These are phyloP conservation scores for Prototheca stagnorum DNA, from an alignment of 163 green algal genomes.

Conservation along the genomic window DNA sequence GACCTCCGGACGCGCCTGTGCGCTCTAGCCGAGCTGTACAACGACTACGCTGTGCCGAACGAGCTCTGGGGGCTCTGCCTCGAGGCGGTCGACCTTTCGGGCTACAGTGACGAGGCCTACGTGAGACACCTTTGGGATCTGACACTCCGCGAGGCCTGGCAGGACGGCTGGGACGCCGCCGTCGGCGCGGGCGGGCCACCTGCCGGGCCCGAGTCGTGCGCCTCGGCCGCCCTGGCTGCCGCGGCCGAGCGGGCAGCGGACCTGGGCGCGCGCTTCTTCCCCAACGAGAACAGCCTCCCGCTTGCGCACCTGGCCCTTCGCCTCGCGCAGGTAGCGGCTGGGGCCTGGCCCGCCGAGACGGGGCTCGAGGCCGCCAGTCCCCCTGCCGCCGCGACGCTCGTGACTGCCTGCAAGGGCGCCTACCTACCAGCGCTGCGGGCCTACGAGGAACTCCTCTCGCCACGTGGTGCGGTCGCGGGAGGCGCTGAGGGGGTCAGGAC, in stretches of 20 bases:
- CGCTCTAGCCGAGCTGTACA: constrained; percentile 56
- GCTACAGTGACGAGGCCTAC: constrained; percentile 31
- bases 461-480: background rate
- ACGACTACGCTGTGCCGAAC: constrained; percentile 51
- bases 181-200: too few species aligned
- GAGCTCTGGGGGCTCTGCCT: constrained; percentile 57
- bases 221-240: too few species aligned
- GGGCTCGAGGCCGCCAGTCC: constrained; percentile 2
- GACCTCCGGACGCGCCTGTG: constrained; percentile 17
- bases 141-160: constrained; percentile 26
- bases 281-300: constrained; percentile 47
- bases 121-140: constrained; percentile 70
- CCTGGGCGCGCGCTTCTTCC: too few species aligned
- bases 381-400: constrained; percentile 5
- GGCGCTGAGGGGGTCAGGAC: too few species aligned
- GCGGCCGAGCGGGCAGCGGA: too few species aligned
- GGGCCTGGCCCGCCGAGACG: constrained; percentile 30
- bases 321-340: constrained; percentile 48
- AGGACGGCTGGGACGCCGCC: too few species aligned
- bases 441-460: constrained; percentile 44
- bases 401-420: constrained; percentile 10
- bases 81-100: constrained; percentile 53
- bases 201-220: too few species aligned
- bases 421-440: constrained; percentile 26
- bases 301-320: constrained; percentile 43